Conservation (phyloP, 2,329 filamentous ascomycete species). For the Colletotrichum noveboracense region DNA sequence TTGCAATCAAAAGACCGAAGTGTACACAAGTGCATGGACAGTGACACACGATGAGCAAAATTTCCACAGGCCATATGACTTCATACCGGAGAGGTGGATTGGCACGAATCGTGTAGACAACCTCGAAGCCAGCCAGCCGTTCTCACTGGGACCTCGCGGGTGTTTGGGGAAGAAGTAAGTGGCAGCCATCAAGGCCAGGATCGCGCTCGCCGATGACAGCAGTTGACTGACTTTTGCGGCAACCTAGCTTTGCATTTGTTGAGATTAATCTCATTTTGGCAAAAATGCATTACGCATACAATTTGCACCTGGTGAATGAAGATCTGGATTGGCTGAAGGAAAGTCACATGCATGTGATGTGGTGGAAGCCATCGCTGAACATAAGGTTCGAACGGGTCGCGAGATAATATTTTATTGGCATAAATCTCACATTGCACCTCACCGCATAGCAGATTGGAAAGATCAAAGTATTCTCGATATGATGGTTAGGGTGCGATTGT, state of each 20-base stretch:
- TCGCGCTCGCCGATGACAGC: neutral
- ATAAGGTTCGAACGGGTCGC: slow-evolving; percentile 24
- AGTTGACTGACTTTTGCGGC: neutral
- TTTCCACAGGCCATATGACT: slow-evolving; percentile 33
- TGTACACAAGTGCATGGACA: slow-evolving; percentile 35
- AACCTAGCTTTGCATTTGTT: slow-evolving; percentile 36
- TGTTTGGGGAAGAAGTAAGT: slow-evolving; percentile 37
- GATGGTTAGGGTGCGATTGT: neutral
- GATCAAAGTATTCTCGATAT: neutral
- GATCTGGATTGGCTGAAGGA: slow-evolving; percentile 42
- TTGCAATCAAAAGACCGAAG: slow-evolving; percentile 26
- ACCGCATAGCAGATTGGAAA: neutral
- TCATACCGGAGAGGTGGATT: slow-evolving; percentile 42
- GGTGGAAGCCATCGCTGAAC: slow-evolving; percentile 36
- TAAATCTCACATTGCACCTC: neutral
- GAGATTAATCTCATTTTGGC: slow-evolving; percentile 42
- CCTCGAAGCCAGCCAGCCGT: slow-evolving; percentile 36
- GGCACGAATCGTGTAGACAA: slow-evolving; percentile 30
- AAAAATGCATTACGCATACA: slow-evolving; percentile 41
- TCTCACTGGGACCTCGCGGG: slow-evolving; percentile 30
- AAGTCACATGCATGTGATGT: slow-evolving; percentile 34
- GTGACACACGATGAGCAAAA: slow-evolving; percentile 34
- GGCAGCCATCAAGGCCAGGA: neutral
- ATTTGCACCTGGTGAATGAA: slow-evolving; percentile 36
- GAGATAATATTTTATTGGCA: neutral